Conservation (phyloP, 2,329 filamentous ascomycete genomes). For the Chaetoscypha palmicola region DNA sequence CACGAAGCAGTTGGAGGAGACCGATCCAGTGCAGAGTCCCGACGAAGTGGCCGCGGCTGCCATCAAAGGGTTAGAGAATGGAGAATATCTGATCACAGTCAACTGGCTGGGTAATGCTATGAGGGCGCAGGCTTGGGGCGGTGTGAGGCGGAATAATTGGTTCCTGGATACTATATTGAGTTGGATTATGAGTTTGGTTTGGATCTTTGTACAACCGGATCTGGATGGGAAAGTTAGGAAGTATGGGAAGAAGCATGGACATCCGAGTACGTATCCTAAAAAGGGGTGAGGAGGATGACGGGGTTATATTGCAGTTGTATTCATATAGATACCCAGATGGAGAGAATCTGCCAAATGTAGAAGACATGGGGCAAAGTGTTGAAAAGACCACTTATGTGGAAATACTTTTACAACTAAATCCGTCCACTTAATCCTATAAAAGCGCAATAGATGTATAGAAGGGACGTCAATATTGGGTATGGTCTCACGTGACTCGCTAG, state of each 20-base stretch:
- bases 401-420: too few relatives aligned
- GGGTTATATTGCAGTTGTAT: too few relatives aligned
- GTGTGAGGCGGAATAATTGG: slow-evolving; percentile 51
- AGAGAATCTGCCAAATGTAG: too few relatives aligned
- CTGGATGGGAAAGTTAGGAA: slow-evolving; percentile 51
- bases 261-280: slow-evolving; percentile 40
- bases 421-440: too few relatives aligned
- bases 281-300: too few relatives aligned
- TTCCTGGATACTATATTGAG: slow-evolving; percentile 51
- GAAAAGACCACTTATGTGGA: too few relatives aligned
- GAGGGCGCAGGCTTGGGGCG: slow-evolving; percentile 53
- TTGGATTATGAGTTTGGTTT: slow-evolving; percentile 47
- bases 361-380: too few relatives aligned
- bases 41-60: slow-evolving; percentile 67
- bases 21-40: slow-evolving; percentile 72
- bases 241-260: slow-evolving; percentile 51
- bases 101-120: slow-evolving; percentile 66
- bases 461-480: too few relatives aligned
- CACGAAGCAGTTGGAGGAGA: slow-evolving; percentile 71
- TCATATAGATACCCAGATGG: too few relatives aligned
- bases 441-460: too few relatives aligned
- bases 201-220: slow-evolving; percentile 50
- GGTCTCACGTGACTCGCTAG: too few relatives aligned
- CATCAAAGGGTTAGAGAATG: slow-evolving; percentile 69
- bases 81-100: slow-evolving; percentile 73